These are phyloP conservation scores for Cyamopsis tetragonoloba DNA, from an alignment of 306 rosid genomes.

Conservation along the genomic window DNA sequence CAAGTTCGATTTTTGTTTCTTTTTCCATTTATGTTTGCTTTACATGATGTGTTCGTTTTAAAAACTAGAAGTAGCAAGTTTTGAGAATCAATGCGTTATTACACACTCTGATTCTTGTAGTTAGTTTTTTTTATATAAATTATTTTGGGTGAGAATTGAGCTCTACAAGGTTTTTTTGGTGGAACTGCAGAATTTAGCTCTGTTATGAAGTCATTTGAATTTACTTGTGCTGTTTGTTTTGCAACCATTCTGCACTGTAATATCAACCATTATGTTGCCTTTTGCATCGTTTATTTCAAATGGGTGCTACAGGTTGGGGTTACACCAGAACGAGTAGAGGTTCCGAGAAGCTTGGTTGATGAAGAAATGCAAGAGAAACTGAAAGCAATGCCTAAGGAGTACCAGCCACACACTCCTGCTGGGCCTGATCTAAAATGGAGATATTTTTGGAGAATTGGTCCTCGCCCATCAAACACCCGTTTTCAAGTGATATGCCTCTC, in stretches of 20 bases:
- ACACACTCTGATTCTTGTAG: too few relatives aligned
- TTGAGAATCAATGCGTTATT: too few relatives aligned
- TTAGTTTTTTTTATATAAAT: too few relatives aligned
- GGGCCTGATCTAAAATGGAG: slow-evolving; percentile 96
- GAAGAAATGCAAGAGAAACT: slow-evolving; percentile 76
- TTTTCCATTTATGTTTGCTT: too few relatives aligned
- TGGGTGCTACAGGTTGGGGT: slow-evolving; percentile 73
- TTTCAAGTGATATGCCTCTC: slow-evolving; percentile 59
- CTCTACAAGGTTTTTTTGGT: too few relatives aligned
- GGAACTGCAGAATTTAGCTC: too few relatives aligned
- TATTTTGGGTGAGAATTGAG: too few relatives aligned
- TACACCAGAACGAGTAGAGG: slow-evolving; percentile 89
- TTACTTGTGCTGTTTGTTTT: too few relatives aligned
- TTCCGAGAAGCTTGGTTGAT: slow-evolving; percentile 89
- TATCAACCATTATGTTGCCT: not conserved
- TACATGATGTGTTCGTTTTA: too few relatives aligned
- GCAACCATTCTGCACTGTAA: not conserved
- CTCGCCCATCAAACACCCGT: slow-evolving; percentile 68
- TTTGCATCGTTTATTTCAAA: not conserved
- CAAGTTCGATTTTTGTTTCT: too few relatives aligned
- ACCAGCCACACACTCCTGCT: slow-evolving; percentile 55
- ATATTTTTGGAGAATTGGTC: slow-evolving; percentile 94
- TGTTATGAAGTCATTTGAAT: too few relatives aligned
- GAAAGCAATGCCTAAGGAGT: slow-evolving; percentile 64
- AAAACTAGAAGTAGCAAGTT: too few relatives aligned